A percentile compares a stretch with the other conserved stretches of the same genome.
These are phyloP conservation scores for Plantago coronopus DNA, from an alignment of 305 asterid genomes.

Conservation along the genomic window DNA sequence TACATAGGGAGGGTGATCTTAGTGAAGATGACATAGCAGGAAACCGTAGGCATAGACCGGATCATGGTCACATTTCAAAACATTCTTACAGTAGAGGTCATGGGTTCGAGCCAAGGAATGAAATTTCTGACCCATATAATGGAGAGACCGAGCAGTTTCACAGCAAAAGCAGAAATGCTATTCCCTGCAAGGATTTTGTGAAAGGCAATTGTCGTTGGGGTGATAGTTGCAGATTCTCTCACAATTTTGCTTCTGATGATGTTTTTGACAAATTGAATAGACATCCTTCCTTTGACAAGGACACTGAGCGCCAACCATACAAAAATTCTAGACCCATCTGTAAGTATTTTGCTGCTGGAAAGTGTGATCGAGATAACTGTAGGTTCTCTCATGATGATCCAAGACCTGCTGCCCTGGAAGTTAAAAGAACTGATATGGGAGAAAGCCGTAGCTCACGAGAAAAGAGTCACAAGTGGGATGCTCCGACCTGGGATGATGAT, in stretches of 20 bases:
- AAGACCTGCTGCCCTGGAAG: conserved; percentile 36
- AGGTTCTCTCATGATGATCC: conserved; percentile 72
- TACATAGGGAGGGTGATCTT: conserved; percentile 30
- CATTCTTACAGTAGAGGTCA: conserved; percentile 41
- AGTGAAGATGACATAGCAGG: conserved; percentile 39
- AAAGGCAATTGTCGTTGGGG: conserved; percentile 81
- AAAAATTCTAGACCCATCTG: conserved; percentile 46
- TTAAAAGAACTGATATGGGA: conserved; percentile 35
- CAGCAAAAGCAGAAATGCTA: conserved; percentile 42
- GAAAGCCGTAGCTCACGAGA: conserved; percentile 10
- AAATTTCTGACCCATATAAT: conserved; percentile 41
- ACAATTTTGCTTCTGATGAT: conserved; percentile 50
- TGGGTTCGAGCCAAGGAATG: conserved; percentile 40
- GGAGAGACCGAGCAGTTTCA: conserved; percentile 45
- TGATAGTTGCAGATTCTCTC: conserved; percentile 78
- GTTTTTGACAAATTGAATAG: conserved; percentile 35
- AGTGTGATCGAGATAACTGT: conserved; percentile 65
- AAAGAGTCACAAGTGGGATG: conserved; percentile 3
- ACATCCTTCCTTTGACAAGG: conserved; percentile 38
- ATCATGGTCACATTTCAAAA: conserved; percentile 34
- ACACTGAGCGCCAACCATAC: conserved; percentile 32
- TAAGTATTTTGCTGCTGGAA: conserved; percentile 76
- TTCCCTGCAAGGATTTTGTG: conserved; percentile 58
- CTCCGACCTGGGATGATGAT: conserved; percentile 7
- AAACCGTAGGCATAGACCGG: conserved; percentile 44